phyloP scores from a whole-genome alignment of 2,329 filamentous ascomycete genomes.

The Pseudogymnoascus sp. region DNA sequence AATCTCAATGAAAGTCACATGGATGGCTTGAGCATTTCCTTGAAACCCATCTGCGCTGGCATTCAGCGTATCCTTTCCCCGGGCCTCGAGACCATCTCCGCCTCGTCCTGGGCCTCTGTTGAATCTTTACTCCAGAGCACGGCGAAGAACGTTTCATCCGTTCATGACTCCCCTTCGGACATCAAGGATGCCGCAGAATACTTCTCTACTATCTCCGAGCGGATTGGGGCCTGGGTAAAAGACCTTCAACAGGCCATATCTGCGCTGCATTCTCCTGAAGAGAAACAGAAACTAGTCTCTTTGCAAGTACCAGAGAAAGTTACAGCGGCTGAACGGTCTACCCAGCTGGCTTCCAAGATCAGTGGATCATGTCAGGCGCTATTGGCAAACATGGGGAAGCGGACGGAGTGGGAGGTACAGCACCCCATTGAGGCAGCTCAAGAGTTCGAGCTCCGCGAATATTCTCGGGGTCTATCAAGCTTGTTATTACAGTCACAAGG shows the following conservation, averaged over 20 bases:
- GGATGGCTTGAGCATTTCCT: slow-evolving; percentile 4
- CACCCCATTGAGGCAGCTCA: background rate
- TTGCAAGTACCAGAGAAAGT: background rate
- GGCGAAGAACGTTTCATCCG: background rate
- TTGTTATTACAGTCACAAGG: background rate
- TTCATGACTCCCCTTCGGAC: background rate
- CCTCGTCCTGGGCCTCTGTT: background rate
- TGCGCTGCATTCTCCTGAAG: background rate
- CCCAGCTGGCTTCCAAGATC: background rate
- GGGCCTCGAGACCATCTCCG: background rate
- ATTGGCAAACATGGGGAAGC: background rate
- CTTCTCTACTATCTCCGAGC: background rate
- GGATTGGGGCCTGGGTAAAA: background rate
- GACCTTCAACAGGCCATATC: slow-evolving; percentile 1
- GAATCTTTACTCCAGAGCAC: background rate
- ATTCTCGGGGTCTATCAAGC: background rate
- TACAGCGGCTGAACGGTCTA: background rate
- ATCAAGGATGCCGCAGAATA: background rate
- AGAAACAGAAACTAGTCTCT: background rate
- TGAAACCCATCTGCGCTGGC: background rate
- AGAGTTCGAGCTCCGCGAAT: slow-evolving; percentile 3
- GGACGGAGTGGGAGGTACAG: background rate
- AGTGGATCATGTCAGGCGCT: background rate
- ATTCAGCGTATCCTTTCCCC: background rate
- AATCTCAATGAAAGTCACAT: background rate